Conservation (phyloP, 768 basidiomycete species). For the Suillus occidentalis region DNA sequence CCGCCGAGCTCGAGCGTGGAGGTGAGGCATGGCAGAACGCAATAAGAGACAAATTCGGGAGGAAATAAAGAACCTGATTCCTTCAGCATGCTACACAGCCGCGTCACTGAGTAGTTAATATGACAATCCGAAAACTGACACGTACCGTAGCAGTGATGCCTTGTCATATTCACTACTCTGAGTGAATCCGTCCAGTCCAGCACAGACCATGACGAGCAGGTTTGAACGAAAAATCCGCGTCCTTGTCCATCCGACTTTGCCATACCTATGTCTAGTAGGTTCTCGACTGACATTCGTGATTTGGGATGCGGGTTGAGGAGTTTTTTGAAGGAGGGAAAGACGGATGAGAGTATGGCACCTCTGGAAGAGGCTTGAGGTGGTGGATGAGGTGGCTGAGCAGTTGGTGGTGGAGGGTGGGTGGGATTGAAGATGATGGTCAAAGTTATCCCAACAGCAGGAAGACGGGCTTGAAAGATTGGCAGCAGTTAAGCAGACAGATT, state of each 20-base stretch:
- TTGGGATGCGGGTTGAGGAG: slow-evolving; percentile 89
- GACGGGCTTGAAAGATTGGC: no score
- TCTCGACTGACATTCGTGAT: slow-evolving; percentile 70
- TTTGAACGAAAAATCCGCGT: slow-evolving; percentile 81
- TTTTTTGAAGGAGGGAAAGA: no score
- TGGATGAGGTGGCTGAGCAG: no score
- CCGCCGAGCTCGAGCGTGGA: slow-evolving; percentile 79
- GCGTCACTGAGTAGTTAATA: not conserved
- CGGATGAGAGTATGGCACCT: no score
- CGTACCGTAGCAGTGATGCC: slow-evolving; percentile 63
- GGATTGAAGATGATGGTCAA: no score
- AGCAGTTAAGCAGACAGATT: no score
- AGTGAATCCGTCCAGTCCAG: slow-evolving; percentile 82
- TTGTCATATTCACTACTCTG: slow-evolving; percentile 83
- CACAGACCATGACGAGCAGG: slow-evolving; percentile 79
- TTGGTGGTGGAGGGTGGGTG: no score
- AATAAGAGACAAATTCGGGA: slow-evolving; percentile 77
- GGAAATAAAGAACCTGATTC: slow-evolving; percentile 83
- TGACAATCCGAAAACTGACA: not conserved
- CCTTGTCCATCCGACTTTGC: slow-evolving; percentile 54
- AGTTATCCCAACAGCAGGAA: no score
- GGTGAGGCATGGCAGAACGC: slow-evolving; percentile 85
- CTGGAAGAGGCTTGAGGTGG: no score
- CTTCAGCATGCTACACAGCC: slow-evolving; percentile 59
- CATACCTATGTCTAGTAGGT: slow-evolving; percentile 82